A percentile compares a stretch with the other conserved stretches of the same genome.
These are phyloP conservation scores for Gossypium schwendimanii DNA, from an alignment of 441 rosid genomes.

Conservation along the genomic window DNA sequence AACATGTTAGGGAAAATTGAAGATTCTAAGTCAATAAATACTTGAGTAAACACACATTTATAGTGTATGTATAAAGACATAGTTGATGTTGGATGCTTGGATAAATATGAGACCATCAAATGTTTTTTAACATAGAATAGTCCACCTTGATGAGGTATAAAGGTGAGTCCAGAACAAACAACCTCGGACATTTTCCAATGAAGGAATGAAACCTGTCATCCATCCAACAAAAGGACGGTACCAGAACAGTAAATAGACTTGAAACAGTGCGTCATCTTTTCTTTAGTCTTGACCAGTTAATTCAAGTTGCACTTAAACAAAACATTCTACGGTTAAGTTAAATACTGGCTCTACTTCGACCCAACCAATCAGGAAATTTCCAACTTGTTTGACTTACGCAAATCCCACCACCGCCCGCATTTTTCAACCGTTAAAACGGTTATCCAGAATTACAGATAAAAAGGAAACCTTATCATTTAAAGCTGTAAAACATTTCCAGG, in stretches of 20 bases:
- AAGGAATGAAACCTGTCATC: slow-evolving; percentile 7
- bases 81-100: not conserved
- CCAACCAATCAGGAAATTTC: not conserved
- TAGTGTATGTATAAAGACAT: too few relatives aligned
- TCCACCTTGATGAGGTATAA: not conserved
- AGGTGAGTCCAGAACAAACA: not conserved
- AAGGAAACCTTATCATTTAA: not conserved
- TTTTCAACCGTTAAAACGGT: not conserved
- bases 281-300: not conserved
- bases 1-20: not conserved
- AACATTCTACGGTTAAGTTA: slow-evolving; percentile 1
- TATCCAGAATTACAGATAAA: not conserved
- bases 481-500: slow-evolving; percentile 11
- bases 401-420: slow-evolving; percentile 18
- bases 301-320: not conserved
- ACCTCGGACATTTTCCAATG: not conserved
- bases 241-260: not conserved
- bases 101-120: not conserved
- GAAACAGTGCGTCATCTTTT: not conserved
- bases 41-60: not conserved
- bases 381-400: slow-evolving; percentile 1
- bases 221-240: slow-evolving; percentile 22
- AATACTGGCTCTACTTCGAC: not conserved
- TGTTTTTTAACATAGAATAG: not conserved
- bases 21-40: not conserved